Base-by-base conservation (phyloP, 441 rosid species). In the Gossypium gossypioides region DNA sequence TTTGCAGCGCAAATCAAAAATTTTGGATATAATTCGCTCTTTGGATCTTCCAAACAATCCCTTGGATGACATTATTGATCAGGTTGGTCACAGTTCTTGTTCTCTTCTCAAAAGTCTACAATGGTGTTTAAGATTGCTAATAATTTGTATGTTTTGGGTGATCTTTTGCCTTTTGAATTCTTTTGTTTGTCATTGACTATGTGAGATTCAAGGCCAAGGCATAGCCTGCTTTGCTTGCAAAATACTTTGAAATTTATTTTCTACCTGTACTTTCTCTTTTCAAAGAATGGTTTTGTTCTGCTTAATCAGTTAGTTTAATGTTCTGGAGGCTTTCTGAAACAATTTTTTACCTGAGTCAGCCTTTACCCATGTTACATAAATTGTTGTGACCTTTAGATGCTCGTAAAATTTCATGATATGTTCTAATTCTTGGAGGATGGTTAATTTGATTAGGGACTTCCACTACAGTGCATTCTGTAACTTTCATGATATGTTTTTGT, bases 41-140 rank as follows among this genome's bases (percentile, higher is more conserved):
- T 80, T 96, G 79, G 86, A 90, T 88, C 97, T 96, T 77, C 99
- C 99, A 27, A 92, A 92, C 83, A 96, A 96, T 83, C 99, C 99
- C 32, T 83, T 96, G 85, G 99, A 96, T 85, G 98, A 96, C 81
- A 88, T 96, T 74, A 90, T 89, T 69, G 99, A 96, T 78, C 97
- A 92, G 97, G 99, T 95, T 74, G 48, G 57, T 21, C 16, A 25
- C 55, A 46, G 21, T 22, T 66, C 25, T 21, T 15, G 19, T 54
- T 27, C 34, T 71, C 48, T 69, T 63, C 80, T 51, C 67, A 16
- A n/a, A n/a, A 12, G 40, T 25, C 6, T 52, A 27, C 40, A 37
- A 1, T 0, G 2, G 13, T 25, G 48, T 40, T 16, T 27, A 29
- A 22, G 15, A 21, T 62, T 21, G 24, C 25, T 58, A 54, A 54